A percentile compares a stretch with the other conserved stretches of the same genome.
These are phyloP conservation scores for Keqinozyma sinolaborantium DNA, from an alignment of 1,139 yeast genomes.

Conservation along the genomic window DNA sequence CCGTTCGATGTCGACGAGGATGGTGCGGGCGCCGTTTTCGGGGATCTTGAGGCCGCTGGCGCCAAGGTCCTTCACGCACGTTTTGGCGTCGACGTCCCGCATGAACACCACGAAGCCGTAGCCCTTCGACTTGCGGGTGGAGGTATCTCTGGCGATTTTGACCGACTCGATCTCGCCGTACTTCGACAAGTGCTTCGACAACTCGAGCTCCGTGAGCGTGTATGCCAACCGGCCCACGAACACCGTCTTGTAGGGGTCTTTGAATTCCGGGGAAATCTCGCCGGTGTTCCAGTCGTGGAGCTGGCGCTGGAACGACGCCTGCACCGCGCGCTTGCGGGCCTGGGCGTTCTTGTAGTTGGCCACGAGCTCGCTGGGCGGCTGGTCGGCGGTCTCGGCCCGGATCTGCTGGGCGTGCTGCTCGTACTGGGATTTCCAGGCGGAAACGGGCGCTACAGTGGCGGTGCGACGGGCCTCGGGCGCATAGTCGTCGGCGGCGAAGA, in stretches of 20 bases:
- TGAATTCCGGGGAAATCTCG: conserved; percentile 55
- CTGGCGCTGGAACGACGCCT: conserved; percentile 34
- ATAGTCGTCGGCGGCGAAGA: conserved; percentile 51
- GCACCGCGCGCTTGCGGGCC: conserved; percentile 20
- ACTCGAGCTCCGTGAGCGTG: conserved; percentile 61
- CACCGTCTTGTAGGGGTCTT: conserved; percentile 75
- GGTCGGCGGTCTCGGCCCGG: conserved; percentile 17
- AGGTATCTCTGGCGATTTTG: conserved; percentile 60
- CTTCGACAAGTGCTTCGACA: conserved; percentile 57
- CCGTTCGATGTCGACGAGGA: conserved; percentile 80
- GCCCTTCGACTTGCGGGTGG: conserved; percentile 60
- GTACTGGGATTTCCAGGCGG: conserved; percentile 31
- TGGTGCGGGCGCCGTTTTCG: conserved; percentile 29
- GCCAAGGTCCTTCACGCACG: conserved; percentile 57
- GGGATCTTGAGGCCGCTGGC: conserved; percentile 44
- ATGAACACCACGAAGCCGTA: conserved; percentile 82
- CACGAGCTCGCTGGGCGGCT: conserved; percentile 16
- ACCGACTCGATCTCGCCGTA: conserved; percentile 72
- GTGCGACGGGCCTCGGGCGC: conserved; percentile 52
- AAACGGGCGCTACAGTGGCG: conserved; percentile 48
- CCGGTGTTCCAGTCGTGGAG: conserved; percentile 36
- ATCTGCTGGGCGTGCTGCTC: conserved; percentile 26
- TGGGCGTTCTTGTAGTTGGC: conserved; percentile 5
- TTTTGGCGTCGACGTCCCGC: conserved; percentile 52
- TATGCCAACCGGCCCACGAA: conserved; percentile 75